Conservation (phyloP, 495 filamentous ascomycete species). For the Lasiosphaeria ovina region DNA sequence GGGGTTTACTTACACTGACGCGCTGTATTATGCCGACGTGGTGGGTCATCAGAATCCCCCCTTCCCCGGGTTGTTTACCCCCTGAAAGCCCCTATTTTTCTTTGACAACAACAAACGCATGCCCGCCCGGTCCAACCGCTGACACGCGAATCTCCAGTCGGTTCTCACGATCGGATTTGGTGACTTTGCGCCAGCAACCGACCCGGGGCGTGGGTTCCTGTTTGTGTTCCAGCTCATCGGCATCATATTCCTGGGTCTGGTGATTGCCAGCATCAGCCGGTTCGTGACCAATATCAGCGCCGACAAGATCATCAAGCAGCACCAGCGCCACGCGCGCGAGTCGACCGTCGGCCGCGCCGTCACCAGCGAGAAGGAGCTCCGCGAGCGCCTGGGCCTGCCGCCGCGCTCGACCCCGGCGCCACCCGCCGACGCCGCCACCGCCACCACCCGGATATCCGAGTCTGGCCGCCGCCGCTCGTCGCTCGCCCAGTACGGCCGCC, state of each 20-base stretch:
- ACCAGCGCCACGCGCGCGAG: constrained; percentile 57
- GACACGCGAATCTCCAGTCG: neutral
- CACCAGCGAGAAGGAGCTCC: constrained; percentile 44
- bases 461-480: constrained; percentile 22
- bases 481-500: constrained; percentile 34
- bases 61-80: neutral
- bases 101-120: neutral
- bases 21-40: constrained; percentile 70
- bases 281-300: constrained; percentile 62
- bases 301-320: constrained; percentile 65
- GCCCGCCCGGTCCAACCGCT: neutral
- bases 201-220: constrained; percentile 51
- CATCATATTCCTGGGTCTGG: constrained; percentile 71
- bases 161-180: constrained; percentile 74
- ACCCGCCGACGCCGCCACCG: neutral
- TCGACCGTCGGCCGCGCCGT: constrained; percentile 56
- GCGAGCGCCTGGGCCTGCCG: constrained; percentile 41
- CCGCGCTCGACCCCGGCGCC: constrained; percentile 13
- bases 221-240: constrained; percentile 75
- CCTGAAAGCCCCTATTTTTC: neutral
- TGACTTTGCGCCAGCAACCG: constrained; percentile 53
- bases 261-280: constrained; percentile 66
- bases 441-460: neutral
- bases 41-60: constrained; percentile 10
- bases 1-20: constrained; percentile 64